Base-by-base conservation (phyloP, 2,329 filamentous ascomycete species). In the Alternaria gansuensis region DNA sequence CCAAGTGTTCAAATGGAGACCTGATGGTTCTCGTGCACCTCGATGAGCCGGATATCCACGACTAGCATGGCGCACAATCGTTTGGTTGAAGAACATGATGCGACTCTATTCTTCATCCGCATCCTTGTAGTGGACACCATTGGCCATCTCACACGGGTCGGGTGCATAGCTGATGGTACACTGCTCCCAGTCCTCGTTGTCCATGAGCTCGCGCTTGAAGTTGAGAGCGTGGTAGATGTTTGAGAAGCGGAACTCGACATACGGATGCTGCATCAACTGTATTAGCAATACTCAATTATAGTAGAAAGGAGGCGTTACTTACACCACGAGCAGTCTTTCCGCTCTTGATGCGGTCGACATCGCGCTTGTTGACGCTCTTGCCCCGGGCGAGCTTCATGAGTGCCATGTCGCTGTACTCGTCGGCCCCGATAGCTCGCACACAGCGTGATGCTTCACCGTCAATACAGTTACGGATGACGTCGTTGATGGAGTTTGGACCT, bases 161-260 rank as follows among this genome's bases (percentile, higher is more conserved):
- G 73, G 54, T 2, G 71, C 77, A 59, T 78, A 82, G 17, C 69
- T 62, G 51, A 83, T 74, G 21, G 74, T 79, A 69, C 81, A 82
- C 17, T 77, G 75, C 61, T 83, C 80, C 79, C 80, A 84, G 3
- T 81, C 77, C 24, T 79, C 70, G 37, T 80, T 72, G 17, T 76
- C 73, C 41, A 72, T 55, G 11, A 84, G 69, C 24, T 71, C 57
- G 2, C 73, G 70, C 54, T 77, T 79, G 74, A 84, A 84, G 21
- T 72, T 73, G 14, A 82, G 75, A 0, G 82, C 82, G 52, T 83
- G 71, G 24, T 76, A 72, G 56, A 84, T 80, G 60, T 75, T 80
- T 41, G 74, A 77, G 68, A 84, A 84, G 8, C 81, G 80, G 65
- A 83, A 83, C 29, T 78, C 72, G n/a, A 82, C 77, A 31, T 74